These are phyloP conservation scores for Nigrospora oryzae DNA, from an alignment of 2,329 filamentous ascomycete genomes.

Conservation along the genomic window DNA sequence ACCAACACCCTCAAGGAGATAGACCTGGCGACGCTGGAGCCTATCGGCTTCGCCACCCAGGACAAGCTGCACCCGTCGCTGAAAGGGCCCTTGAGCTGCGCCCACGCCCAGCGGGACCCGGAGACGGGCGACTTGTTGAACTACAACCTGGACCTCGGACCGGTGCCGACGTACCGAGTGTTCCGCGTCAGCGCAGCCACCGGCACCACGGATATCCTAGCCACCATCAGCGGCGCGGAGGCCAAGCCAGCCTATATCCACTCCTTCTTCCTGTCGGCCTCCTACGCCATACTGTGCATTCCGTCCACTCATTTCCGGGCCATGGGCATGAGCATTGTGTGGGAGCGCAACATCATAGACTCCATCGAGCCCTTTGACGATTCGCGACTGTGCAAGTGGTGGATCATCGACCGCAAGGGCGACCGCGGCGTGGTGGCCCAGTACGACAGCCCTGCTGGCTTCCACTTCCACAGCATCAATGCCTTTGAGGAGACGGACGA, in stretches of 20 bases:
- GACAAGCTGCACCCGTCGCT: slow-evolving; percentile 56
- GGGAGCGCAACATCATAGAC: slow-evolving; percentile 60
- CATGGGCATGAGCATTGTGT: slow-evolving; percentile 52
- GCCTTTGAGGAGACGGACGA: slow-evolving; percentile 55
- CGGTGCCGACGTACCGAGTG: slow-evolving; percentile 53
- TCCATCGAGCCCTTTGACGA: slow-evolving; percentile 56
- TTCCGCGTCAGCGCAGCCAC: slow-evolving; percentile 57
- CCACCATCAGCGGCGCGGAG: slow-evolving; percentile 46
- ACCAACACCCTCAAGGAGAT: slow-evolving; percentile 48
- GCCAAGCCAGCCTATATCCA: slow-evolving; percentile 66
- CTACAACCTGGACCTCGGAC: slow-evolving; percentile 64
- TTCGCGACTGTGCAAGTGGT: slow-evolving; percentile 54
- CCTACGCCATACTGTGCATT: slow-evolving; percentile 65
- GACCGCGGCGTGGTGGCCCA: slow-evolving; percentile 58
- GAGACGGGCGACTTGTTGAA: slow-evolving; percentile 70
- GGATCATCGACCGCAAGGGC: slow-evolving; percentile 59
- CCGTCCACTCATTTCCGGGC: slow-evolving; percentile 55
- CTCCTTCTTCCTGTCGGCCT: slow-evolving; percentile 65
- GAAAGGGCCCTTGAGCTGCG: slow-evolving; percentile 56
- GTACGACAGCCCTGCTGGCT: slow-evolving; percentile 60
- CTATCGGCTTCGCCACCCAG: slow-evolving; percentile 56
- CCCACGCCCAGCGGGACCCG: slow-evolving; percentile 66
- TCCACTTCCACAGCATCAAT: slow-evolving; percentile 76
- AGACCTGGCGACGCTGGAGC: slow-evolving; percentile 64
- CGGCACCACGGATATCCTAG: slow-evolving; percentile 62